Conservation (phyloP, 2,329 filamentous ascomycete species). For the Pyricularia sp. region DNA sequence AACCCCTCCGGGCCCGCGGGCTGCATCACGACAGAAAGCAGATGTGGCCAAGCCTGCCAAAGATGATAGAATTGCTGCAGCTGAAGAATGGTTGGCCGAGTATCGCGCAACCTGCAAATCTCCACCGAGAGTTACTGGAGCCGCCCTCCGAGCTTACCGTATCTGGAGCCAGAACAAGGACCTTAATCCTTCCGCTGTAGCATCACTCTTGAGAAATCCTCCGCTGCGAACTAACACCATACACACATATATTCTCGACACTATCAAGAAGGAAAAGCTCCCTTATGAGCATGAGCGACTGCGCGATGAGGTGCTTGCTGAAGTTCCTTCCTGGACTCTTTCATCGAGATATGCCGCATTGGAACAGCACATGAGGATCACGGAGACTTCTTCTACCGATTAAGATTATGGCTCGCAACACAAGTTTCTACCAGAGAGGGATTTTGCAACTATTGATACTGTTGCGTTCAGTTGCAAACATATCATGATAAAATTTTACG, state of each 20-base stretch:
- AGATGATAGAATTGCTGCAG: slow-evolving; percentile 30
- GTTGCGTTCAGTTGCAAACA: not conserved
- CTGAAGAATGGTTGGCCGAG: slow-evolving; percentile 23
- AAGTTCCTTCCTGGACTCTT: not conserved
- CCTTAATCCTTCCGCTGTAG: slow-evolving; percentile 35
- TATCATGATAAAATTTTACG: not conserved
- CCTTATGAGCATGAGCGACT: slow-evolving; percentile 34
- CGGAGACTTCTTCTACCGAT: not conserved
- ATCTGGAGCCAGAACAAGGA: slow-evolving; percentile 46
- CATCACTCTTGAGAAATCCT: slow-evolving; percentile 43
- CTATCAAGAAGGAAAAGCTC: slow-evolving; percentile 36
- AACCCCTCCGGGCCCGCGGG: not conserved
- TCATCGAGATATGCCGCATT: not conserved
- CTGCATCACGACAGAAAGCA: slow-evolving; percentile 6
- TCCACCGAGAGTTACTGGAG: slow-evolving; percentile 13
- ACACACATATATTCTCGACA: slow-evolving; percentile 43
- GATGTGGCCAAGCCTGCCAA: slow-evolving; percentile 9
- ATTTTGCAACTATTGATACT: not conserved
- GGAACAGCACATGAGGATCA: not conserved
- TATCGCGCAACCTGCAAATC: slow-evolving; percentile 19
- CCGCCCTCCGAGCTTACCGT: slow-evolving; percentile 44
- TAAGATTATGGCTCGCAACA: not conserved
- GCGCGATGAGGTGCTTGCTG: slow-evolving; percentile 27
- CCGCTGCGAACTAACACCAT: slow-evolving; percentile 45
- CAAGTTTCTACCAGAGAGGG: too few relatives aligned